Base-by-base conservation (phyloP, 805 yeast species). In the Ogataea paradorogensis region DNA sequence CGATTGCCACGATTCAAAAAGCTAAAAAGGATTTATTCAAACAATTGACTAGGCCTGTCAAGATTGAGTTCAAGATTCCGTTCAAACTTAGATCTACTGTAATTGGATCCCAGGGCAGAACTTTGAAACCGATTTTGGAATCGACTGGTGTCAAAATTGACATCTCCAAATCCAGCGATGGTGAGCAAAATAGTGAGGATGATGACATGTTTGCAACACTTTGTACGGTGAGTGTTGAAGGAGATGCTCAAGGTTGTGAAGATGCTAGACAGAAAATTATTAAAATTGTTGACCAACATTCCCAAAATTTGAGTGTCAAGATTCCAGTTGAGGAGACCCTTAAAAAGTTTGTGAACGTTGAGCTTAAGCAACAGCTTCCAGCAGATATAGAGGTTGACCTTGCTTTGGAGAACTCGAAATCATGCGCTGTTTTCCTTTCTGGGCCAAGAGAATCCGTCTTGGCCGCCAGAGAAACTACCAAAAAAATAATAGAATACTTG, bases 41-140 rank as follows among this genome's bases (percentile, higher is more conserved):
- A 56, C 82, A 78, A 51, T 72, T 91, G 58, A 82, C 95, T 27
- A 83, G 81, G 60, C 95, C 95, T 39, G 77, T 83, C 41, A 66
- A 65, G 5, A 65, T 77, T 33, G 63, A 69, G 22, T 76, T 90
- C 57, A 59, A 71, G 22, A 76, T 90, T 38, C 97, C 98, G 23
- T 76, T 90, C 10, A 77, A 76, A 50, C 73, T 86, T 43, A 77
- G 93, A 63, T 74, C 95, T 7, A 74, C 77, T 35, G 77, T 90
- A 43, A 90, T 90, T 64, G 98, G 98, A 43, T 74, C 90, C 30
- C 85, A 82, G 59, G 98, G 98, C 59, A 76, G 73, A 52, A 82
- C 73, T 45, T 76, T 90, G 63, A 85, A 80, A 61, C 90, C 93
- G 43, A 85, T 90, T 48, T 72, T 84, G 34, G 83, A 74, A 38